These are phyloP conservation scores for Pharus latifolius DNA, from an alignment of 176 grass and related monocot genomes.

Conservation along the genomic window DNA sequence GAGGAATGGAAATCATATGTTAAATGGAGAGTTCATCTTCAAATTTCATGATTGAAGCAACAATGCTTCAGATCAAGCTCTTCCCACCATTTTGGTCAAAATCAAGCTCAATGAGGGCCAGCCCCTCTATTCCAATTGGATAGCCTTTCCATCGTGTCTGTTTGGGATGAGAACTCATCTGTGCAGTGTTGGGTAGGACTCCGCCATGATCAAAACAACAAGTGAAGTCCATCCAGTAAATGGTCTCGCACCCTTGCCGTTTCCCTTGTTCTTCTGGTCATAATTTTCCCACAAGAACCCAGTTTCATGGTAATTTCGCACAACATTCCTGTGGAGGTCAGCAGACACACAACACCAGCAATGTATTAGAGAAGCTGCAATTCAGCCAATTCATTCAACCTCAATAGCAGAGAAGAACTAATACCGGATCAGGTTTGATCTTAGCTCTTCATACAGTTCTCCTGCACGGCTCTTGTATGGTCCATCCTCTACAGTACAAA, in stretches of 20 bases:
- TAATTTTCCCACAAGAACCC: slow-evolving; percentile 97
- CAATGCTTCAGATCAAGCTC: neutral
- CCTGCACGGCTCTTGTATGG: slow-evolving; percentile 52
- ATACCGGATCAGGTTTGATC: slow-evolving; percentile 90
- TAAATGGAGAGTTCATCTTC: neutral
- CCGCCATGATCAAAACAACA: slow-evolving; percentile 70
- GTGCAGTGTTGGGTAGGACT: slow-evolving; percentile 70
- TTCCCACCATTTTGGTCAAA: neutral
- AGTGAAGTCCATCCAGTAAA: slow-evolving; percentile 96
- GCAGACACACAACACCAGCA: neutral
- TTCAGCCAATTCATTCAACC: neutral
- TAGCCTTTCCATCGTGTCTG: neutral
- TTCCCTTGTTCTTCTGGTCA: slow-evolving; percentile 79
- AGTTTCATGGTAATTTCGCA: slow-evolving; percentile 54
- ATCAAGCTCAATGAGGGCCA: neutral
- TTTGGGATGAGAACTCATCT: slow-evolving; percentile 20
- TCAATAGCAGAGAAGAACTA: neutral
- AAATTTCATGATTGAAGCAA: neutral
- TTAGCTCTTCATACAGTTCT: slow-evolving; percentile 56
- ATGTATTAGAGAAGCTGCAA: neutral
- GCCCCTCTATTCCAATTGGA: neutral
- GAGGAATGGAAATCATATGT: neutral
- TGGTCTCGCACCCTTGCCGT: slow-evolving; percentile 71
- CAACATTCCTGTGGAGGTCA: slow-evolving; percentile 55
- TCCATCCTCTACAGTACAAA: slow-evolving; percentile 50